A percentile compares a stretch with the other conserved stretches of the same genome.
Evolutionary conservation across 192 early-diverging fungal species (phyloP).

Genomic region (Linnemannia elongata): DNA sequence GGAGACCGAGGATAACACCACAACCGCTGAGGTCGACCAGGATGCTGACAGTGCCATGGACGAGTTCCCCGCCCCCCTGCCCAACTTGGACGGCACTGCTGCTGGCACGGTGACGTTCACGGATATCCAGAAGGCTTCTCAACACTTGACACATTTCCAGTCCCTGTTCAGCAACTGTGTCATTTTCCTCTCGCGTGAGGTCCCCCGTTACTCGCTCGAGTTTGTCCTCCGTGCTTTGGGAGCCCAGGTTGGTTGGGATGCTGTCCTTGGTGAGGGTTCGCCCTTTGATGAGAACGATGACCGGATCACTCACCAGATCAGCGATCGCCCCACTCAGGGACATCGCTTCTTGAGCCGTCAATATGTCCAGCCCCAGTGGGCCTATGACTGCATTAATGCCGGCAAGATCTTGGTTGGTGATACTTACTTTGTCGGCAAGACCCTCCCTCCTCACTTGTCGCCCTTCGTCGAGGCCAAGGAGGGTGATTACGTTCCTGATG

Average conservation of each 20-base stretch:
- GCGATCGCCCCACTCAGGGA: slow-evolving; percentile 82
- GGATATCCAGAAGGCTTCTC: slow-evolving; percentile 66
- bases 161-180: slow-evolving; percentile 74
- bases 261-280: slow-evolving; percentile 80
- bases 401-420: slow-evolving; percentile 73
- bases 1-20: slow-evolving; percentile 47
- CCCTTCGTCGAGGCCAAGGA: slow-evolving; percentile 91
- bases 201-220: slow-evolving; percentile 92
- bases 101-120: slow-evolving; percentile 61
- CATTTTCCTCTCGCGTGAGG: slow-evolving; percentile 94
- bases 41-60: slow-evolving; percentile 59
- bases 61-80: slow-evolving; percentile 62
- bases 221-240: slow-evolving; percentile 94
- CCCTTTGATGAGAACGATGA: slow-evolving; percentile 84
- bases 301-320: slow-evolving; percentile 91
- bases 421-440: slow-evolving; percentile 84
- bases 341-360: slow-evolving; percentile 75
- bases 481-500: slow-evolving; percentile 90
- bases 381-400: slow-evolving; percentile 94
- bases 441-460: slow-evolving; percentile 91
- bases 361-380: slow-evolving; percentile 99
- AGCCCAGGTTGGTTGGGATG: slow-evolving; percentile 91
- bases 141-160: slow-evolving; percentile 60
- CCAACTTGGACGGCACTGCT: slow-evolving; percentile 51
- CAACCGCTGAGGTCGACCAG: slow-evolving; percentile 15